Evolutionary conservation across 495 filamentous ascomycete genomes (phyloP).

Genomic region (Podospora sp.): DNA sequence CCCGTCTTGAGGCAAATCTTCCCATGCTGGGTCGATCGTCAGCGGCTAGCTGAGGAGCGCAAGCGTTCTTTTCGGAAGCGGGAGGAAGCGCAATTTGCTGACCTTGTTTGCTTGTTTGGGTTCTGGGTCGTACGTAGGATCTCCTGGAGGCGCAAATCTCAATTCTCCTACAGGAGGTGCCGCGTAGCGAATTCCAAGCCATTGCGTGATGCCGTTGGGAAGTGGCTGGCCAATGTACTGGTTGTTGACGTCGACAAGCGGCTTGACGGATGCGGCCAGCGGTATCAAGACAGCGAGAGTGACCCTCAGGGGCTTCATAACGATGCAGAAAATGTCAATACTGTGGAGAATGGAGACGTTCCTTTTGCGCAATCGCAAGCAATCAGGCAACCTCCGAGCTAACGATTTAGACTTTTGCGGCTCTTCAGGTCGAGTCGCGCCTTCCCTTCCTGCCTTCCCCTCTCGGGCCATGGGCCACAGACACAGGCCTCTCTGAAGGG

Average conservation of each 20-base stretch:
- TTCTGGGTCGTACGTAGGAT: slow-evolving; percentile 30
- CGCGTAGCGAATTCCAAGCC: slow-evolving; percentile 49
- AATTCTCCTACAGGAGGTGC: slow-evolving; percentile 40
- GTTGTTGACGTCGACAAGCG: slow-evolving; percentile 42
- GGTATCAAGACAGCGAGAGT: not conserved
- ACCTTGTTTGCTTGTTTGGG: slow-evolving; percentile 39
- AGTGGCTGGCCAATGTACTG: slow-evolving; percentile 37
- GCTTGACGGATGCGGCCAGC: slow-evolving; percentile 3
- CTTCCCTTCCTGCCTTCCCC: too few species aligned
- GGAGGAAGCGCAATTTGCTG: not conserved
- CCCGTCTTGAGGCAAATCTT: slow-evolving; percentile 54
- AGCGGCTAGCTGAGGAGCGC: too few species aligned
- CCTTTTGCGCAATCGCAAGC: not conserved
- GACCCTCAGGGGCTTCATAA: not conserved
- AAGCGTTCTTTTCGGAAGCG: not conserved
- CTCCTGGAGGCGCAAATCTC: slow-evolving; percentile 41
- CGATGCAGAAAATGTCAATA: not conserved
- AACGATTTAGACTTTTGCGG: not conserved
- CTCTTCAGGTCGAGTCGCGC: too few species aligned
- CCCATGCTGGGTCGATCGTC: slow-evolving; percentile 37
- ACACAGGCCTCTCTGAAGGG: too few species aligned
- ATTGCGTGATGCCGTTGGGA: slow-evolving; percentile 40
- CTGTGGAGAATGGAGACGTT: not conserved
- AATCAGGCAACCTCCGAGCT: not conserved
- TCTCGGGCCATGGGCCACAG: too few species aligned